phyloP scores from a whole-genome alignment of 371 early-diverging fungal genomes.

The Cokeromyces recurvatus region DNA sequence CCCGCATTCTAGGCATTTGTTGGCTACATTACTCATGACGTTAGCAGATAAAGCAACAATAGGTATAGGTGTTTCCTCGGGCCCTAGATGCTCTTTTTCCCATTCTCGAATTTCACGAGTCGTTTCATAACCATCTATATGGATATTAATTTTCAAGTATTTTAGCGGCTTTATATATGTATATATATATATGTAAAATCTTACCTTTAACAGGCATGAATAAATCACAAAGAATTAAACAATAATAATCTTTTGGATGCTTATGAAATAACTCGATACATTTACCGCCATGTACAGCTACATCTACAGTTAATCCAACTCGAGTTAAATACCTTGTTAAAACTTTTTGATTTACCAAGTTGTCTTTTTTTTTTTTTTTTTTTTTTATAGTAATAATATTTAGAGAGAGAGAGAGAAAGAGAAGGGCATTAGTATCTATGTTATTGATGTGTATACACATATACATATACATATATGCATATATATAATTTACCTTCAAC shows the following conservation, averaged over 20 bases:
- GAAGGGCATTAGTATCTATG: no score
- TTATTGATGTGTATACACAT: no score
- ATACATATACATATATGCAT: no score
- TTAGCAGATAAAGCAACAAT: conserved; percentile 65
- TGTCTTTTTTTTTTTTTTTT: conserved; percentile 26
- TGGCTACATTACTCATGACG: conserved; percentile 61
- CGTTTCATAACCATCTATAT: conserved; percentile 56
- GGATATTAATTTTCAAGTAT: no score
- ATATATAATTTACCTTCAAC: conserved; percentile 59
- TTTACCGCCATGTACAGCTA: conserved; percentile 54
- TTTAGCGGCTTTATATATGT: no score
- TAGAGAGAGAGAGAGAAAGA: no score
- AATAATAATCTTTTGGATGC: conserved; percentile 42
- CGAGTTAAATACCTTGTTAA: conserved; percentile 44
- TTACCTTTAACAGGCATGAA: conserved; percentile 66
- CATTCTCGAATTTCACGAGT: conserved; percentile 56
- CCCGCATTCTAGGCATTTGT: conserved; percentile 48
- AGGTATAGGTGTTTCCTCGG: conserved; percentile 37
- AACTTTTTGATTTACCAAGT: conserved; percentile 61
- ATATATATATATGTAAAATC: background rate
- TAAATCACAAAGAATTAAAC: conserved; percentile 54
- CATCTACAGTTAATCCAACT: conserved; percentile 47
- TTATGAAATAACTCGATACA: conserved; percentile 44
- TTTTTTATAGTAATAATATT: no score
- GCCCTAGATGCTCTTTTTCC: conserved; percentile 37